A percentile compares a stretch with the other conserved stretches of the same genome.
Conservation (phyloP, 1,284 basidiomycete genomes). For the Moesziomyces parantarcticus region DNA sequence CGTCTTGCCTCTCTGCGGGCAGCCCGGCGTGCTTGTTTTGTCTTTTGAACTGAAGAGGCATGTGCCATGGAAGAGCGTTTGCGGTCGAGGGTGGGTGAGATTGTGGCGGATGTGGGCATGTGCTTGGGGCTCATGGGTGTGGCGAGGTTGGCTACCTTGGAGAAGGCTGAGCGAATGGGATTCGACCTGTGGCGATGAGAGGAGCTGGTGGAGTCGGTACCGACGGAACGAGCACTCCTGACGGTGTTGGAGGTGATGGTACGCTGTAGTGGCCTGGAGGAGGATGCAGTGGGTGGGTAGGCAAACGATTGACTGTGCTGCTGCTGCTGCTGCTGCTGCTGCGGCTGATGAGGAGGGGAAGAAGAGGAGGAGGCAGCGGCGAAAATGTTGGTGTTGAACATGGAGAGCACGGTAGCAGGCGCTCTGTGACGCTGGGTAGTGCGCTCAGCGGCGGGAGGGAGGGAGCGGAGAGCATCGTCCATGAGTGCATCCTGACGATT, state of each 20-base stretch:
- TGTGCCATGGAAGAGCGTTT: constrained; percentile 17
- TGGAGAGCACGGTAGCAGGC: constrained; percentile 33
- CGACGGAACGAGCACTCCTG: constrained; percentile 7
- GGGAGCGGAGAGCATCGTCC: constrained; percentile 48
- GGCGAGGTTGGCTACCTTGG: constrained; percentile 22
- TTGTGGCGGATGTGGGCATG: background rate
- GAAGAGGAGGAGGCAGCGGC: constrained; percentile 2
- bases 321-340: no score
- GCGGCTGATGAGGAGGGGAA: no score
- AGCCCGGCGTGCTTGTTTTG: constrained; percentile 34
- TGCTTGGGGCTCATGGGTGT: constrained; percentile 21
- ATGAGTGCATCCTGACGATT: constrained; percentile 37
- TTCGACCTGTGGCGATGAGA: constrained; percentile 15
- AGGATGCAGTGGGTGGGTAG: constrained; percentile 16
- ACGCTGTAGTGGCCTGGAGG: constrained; percentile 19
- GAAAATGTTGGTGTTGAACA: constrained; percentile 34
- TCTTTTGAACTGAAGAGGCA: constrained; percentile 29
- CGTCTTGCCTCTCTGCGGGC: constrained; percentile 29
- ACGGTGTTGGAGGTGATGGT: constrained; percentile 19
- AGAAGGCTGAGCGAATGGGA: constrained; percentile 25
- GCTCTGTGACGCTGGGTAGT: constrained; percentile 18
- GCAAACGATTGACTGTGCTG: constrained; percentile 6
- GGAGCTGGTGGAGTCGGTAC: constrained; percentile 16
- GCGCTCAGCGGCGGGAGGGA: constrained; percentile 39
- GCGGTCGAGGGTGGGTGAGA: constrained; percentile 7